Evolutionary conservation across 1,284 basidiomycete genomes (phyloP), one percentile per base, ranked within the genome.

Genomic region (Melampsora larici-populina): DNA sequence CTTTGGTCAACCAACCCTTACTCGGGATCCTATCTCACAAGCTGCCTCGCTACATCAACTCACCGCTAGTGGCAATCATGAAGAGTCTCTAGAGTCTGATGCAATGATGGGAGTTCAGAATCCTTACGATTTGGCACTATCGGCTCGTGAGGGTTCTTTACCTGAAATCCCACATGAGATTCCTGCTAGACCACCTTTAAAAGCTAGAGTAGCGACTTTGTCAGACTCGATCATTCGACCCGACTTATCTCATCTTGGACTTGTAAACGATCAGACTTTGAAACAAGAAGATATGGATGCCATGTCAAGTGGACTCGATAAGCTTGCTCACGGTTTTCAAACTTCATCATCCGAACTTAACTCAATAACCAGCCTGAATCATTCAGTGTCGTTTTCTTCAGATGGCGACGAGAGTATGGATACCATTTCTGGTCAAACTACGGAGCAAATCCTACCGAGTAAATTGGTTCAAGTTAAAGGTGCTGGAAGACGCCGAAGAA

Each of bases 231-330:
- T 43, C 18, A 76, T 24, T 15, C 65, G 43, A 58, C 64, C 65
- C 4, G 31, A 66, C 40, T 29, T 60, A 17, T 33, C 29, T 26
- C 51, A 55, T 55, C 17, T 21, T 55, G 18, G 24, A 55, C 18
- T 18, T 5, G 11, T 46, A 2, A n/a, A 33, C 36, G 65, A 43
- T 67, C 65, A 40, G 26, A 64, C 62, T 6, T 40, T 69, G 11
- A 36, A 70, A 55, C 51, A 48, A 26, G 73, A 67, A 24, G 46
- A 67, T 40, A 60, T 60, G 51, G 65, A 66, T 62, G 33, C 48
- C 2, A 77, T 77, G 18, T 69, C 74, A 40, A 77, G 75, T 49
- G 67, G 75, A 24, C 67, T 77, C n/a, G 75, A 77, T 33, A 77
- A 77, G 36, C 67, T 77, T 26, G 75, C 75, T 2, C 51, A 67